Conservation (phyloP, 495 filamentous ascomycete genomes). For the Penicillium cosmopolitanum region DNA sequence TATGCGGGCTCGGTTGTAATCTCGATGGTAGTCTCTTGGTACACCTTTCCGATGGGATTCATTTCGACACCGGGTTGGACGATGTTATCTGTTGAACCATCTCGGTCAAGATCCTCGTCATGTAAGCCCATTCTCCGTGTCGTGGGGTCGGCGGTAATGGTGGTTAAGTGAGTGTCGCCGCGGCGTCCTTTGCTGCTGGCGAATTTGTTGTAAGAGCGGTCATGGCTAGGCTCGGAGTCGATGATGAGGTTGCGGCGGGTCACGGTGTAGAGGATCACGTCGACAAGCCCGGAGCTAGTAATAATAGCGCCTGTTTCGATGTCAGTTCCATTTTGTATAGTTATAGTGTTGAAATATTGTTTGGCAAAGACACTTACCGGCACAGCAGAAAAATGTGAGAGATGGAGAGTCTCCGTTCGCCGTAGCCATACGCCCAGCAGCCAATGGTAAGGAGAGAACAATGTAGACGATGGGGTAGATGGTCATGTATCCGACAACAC, state of each 20-base stretch:
- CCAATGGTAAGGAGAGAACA: constrained; percentile 71
- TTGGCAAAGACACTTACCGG: constrained; percentile 38
- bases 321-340: background rate
- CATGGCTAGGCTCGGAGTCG: constrained; percentile 45
- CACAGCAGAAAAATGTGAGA: constrained; percentile 65
- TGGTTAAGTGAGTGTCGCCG: constrained; percentile 36
- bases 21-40: constrained; percentile 51
- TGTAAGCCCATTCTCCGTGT: constrained; percentile 26
- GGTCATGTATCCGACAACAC: constrained; percentile 68
- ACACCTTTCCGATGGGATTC: constrained; percentile 45
- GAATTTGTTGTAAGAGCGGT: constrained; percentile 43
- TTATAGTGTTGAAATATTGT: background rate
- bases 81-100: constrained; percentile 47
- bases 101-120: constrained; percentile 29
- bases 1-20: constrained; percentile 47
- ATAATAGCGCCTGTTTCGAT: constrained; percentile 58
- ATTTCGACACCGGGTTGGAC: constrained; percentile 40
- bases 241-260: constrained; percentile 59
- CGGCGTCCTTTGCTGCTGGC: constrained; percentile 36
- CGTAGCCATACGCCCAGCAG: constrained; percentile 66
- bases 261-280: constrained; percentile 71
- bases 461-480: constrained; percentile 78
- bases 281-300: constrained; percentile 73
- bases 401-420: constrained; percentile 59
- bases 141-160: constrained; percentile 40